Percentiles rank a stretch among this genome's conserved stretches.
Conservation (phyloP, 2,329 filamentous ascomycete genomes). For the Hypoxylon sp. region DNA sequence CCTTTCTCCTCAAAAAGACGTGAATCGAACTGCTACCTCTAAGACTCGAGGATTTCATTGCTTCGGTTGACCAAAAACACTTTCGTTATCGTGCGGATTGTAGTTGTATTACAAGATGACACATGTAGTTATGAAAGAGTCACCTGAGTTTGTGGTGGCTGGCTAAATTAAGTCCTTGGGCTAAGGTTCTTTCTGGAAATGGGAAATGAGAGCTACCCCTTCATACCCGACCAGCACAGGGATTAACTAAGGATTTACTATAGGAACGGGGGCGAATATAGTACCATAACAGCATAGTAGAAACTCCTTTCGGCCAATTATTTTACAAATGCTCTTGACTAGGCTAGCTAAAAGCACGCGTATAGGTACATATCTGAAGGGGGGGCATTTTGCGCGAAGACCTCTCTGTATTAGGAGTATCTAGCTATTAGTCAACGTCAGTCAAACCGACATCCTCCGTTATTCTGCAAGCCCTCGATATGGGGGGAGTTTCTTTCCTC, state of each 20-base stretch:
- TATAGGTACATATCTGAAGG: not conserved
- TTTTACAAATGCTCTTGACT: not conserved
- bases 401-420: conserved; percentile 6
- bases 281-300: no score
- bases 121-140: not conserved
- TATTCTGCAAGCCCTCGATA: not conserved
- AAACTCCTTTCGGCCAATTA: not conserved
- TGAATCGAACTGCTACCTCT: not conserved
- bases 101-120: not conserved
- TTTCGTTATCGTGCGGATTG: not conserved
- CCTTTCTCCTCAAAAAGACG: not conserved
- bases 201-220: not conserved
- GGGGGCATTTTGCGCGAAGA: not conserved
- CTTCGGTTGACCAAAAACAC: not conserved
- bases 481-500: not conserved
- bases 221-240: no score
- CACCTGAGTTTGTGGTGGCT: not conserved
- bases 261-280: not conserved
- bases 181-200: not conserved
- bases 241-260: no score
- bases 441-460: not conserved
- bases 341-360: not conserved
- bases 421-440: not conserved
- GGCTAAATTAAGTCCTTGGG: not conserved
- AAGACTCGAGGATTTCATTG: not conserved